Conservation (phyloP, 306 rosid genomes). For the Cyclanthera cordifolia region DNA sequence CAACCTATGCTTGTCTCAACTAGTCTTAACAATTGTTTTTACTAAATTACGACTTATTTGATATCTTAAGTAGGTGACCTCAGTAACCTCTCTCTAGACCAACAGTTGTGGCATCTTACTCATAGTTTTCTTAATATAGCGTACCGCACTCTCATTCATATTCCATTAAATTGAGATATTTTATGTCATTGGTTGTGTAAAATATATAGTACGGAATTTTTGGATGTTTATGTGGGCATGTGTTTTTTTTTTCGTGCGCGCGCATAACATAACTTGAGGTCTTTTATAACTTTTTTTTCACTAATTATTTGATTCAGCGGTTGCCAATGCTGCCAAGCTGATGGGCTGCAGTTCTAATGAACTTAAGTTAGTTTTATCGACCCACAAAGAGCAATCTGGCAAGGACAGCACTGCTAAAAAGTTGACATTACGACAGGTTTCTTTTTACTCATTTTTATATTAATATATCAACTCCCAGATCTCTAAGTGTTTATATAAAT, state of each 20-base stretch:
- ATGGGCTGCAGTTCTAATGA: conserved; percentile 74
- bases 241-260: not conserved
- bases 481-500: conserved; percentile 17
- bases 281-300: not conserved
- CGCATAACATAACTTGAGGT: not conserved
- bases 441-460: conserved; percentile 10
- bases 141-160: not conserved
- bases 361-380: conserved; percentile 48
- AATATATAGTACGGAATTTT: not conserved
- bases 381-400: conserved; percentile 42
- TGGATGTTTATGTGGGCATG: not conserved
- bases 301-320: conserved; percentile 38
- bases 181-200: not conserved
- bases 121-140: not conserved
- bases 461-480: conserved; percentile 6
- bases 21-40: not conserved
- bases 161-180: not conserved
- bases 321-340: conserved; percentile 48
- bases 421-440: conserved; percentile 74
- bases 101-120: not conserved
- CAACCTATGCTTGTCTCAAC: not conserved
- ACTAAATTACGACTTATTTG: not conserved
- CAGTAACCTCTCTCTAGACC: not conserved
- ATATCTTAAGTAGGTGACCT: not conserved
- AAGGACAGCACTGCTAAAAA: conserved; percentile 41